Percentiles rank a stretch among this genome's conserved stretches.
These are phyloP conservation scores for Fraxinus pennsylvanica DNA, from an alignment of 257 asterid genomes.

Conservation along the genomic window DNA sequence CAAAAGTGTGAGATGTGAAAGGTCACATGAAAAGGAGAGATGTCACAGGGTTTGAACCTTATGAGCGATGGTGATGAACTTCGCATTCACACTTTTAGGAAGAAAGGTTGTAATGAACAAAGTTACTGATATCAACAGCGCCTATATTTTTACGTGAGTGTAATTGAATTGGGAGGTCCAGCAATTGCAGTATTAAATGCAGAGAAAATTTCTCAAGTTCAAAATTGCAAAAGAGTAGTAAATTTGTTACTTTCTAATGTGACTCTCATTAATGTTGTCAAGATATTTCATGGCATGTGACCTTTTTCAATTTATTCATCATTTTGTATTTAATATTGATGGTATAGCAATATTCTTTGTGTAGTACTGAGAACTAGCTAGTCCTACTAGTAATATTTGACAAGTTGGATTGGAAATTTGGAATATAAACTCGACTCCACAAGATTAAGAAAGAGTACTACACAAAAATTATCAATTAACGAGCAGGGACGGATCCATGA, in stretches of 20 bases:
- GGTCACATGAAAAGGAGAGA: constrained; percentile 57
- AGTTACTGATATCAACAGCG: constrained; percentile 27
- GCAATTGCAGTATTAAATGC: constrained; percentile 1
- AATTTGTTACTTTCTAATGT: not conserved
- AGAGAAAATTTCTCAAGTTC: not conserved
- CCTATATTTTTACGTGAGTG: constrained; percentile 38
- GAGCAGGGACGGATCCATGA: too few relatives aligned
- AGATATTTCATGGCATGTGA: not conserved
- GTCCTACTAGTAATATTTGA: too few relatives aligned
- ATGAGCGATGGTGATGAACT: constrained; percentile 29
- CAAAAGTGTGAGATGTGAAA: constrained; percentile 37
- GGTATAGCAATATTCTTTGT: not conserved
- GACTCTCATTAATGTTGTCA: not conserved
- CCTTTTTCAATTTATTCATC: not conserved
- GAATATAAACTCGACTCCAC: not conserved
- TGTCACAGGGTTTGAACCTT: constrained; percentile 38
- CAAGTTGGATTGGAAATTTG: not conserved
- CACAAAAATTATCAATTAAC: too few relatives aligned
- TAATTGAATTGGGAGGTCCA: not conserved
- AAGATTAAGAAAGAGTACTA: not conserved
- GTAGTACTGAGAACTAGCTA: not conserved
- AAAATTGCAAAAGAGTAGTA: not conserved
- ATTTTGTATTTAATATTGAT: not conserved
- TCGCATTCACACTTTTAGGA: constrained; percentile 34
- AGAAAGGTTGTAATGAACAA: constrained; percentile 29